phyloP scores from a whole-genome alignment of 208 protist genomes.

The Trypanosoma scelopori region DNA sequence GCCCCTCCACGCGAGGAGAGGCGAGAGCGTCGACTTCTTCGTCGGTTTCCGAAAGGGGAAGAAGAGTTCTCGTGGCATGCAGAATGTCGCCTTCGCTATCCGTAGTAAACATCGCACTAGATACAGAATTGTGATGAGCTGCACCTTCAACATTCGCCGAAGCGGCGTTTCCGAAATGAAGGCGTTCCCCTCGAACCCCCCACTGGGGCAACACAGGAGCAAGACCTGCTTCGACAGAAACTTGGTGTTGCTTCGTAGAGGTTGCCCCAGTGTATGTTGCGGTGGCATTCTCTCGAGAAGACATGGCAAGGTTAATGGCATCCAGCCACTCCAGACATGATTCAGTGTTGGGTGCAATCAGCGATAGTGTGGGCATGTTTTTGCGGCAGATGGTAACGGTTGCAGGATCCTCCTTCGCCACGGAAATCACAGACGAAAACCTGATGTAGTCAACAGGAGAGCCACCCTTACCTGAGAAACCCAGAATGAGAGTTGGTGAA shows the following conservation, averaged over 20 bases:
- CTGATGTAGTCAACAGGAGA: conserved; percentile 32
- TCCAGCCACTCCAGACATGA: conserved; percentile 25
- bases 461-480: conserved; percentile 13
- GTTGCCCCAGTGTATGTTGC: background rate
- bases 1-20: no score
- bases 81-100: background rate
- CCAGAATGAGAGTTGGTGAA: conserved; percentile 36
- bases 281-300: background rate
- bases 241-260: background rate
- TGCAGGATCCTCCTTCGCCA: background rate
- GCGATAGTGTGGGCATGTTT: background rate
- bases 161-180: background rate
- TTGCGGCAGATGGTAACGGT: conserved; percentile 14
- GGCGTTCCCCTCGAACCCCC: background rate
- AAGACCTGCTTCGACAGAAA: background rate
- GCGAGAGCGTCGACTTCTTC: no score
- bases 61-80: no score
- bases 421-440: conserved; percentile 27
- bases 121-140: background rate
- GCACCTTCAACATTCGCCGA: background rate
- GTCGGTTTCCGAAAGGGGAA: no score
- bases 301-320: conserved; percentile 24
- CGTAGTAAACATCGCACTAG: background rate
- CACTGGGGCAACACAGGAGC: background rate
- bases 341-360: conserved; percentile 20